A percentile compares a stretch with the other conserved stretches of the same genome.
Conservation (phyloP, 2,329 filamentous ascomycete species). For the Sporothrix sp. region DNA sequence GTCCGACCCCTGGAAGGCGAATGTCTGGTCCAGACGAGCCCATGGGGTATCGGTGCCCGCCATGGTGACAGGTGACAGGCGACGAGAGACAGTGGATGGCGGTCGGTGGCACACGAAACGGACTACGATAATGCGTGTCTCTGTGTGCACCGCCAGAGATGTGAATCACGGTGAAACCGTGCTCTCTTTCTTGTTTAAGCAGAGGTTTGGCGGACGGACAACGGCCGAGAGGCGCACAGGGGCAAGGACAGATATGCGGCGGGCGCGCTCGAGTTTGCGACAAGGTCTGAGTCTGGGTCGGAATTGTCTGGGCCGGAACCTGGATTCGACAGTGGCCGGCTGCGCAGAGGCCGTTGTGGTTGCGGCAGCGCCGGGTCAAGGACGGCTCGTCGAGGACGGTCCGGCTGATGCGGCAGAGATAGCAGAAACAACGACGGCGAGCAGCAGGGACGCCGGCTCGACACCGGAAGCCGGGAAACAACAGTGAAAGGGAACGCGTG, state of each 20-base stretch:
- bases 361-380: neutral
- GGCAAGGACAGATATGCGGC: neutral
- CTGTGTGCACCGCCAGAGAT: neutral
- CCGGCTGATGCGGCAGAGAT: neutral
- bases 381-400: neutral
- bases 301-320: too few relatives aligned
- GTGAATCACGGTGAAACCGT: neutral
- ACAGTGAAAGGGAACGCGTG: conserved; percentile 5
- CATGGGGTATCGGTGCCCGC: conserved; percentile 7
- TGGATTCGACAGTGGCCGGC: too few relatives aligned
- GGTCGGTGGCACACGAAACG: neutral
- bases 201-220: neutral
- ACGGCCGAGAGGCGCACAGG: neutral
- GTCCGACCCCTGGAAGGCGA: conserved; percentile 9
- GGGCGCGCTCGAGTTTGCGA: too few relatives aligned
- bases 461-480: neutral
- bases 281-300: too few relatives aligned
- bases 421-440: neutral
- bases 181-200: neutral
- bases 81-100: neutral
- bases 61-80: neutral
- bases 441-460: neutral
- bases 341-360: too few relatives aligned
- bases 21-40: conserved; percentile 13
- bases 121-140: neutral